Conservation (phyloP, 2,329 filamentous ascomycete genomes). For the Gaeumannomyces tritici region DNA sequence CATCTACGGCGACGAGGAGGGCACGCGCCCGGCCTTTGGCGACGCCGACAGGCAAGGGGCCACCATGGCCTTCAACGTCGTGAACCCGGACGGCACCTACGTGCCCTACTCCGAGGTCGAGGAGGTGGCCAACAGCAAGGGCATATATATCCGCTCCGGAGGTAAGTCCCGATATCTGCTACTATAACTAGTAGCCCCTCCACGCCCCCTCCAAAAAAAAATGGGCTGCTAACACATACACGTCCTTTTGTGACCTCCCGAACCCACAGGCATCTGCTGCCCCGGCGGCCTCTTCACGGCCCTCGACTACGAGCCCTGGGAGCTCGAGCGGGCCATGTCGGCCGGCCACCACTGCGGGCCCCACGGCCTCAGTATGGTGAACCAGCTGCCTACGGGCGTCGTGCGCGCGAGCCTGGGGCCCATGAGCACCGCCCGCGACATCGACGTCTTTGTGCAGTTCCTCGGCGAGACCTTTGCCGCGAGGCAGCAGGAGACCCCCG, state of each 20-base stretch:
- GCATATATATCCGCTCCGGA: constrained; percentile 53
- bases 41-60: constrained; percentile 46
- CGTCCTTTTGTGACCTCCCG: too few relatives aligned
- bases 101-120: constrained; percentile 52
- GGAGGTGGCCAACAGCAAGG: constrained; percentile 39
- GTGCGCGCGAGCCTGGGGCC: constrained; percentile 52
- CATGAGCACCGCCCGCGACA: constrained; percentile 47
- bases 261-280: constrained; percentile 32
- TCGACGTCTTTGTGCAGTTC: constrained; percentile 39
- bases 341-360: constrained; percentile 49
- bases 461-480: constrained; percentile 27
- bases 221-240: too few relatives aligned
- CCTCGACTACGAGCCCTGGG: constrained; percentile 39
- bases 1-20: constrained; percentile 31
- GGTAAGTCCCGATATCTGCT: constrained; percentile 18
- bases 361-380: constrained; percentile 40
- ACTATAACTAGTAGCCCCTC: too few relatives aligned
- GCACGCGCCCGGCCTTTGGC: constrained; percentile 28
- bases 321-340: constrained; percentile 43
- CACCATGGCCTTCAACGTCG: constrained; percentile 55
- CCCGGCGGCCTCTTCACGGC: constrained; percentile 36
- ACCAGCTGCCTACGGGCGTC: constrained; percentile 46
- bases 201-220: too few relatives aligned
- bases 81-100: constrained; percentile 38
- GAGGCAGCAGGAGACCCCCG: not conserved